Evolutionary conservation across 129 eudicot genomes (phyloP).

Genomic region (Pittosporum tobira): DNA sequence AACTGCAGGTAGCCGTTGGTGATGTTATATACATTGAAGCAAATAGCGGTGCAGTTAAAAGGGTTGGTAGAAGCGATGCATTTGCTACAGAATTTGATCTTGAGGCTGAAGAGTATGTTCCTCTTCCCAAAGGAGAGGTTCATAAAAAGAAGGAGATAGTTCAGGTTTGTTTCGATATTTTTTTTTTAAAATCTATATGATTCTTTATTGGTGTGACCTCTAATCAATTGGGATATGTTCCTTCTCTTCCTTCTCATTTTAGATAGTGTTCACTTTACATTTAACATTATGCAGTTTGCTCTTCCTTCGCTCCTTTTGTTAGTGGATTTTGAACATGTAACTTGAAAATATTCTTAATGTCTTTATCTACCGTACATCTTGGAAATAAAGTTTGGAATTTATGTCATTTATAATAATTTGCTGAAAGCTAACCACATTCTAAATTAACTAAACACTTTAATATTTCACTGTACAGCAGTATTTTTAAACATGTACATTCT

Average conservation of each 20-base stretch:
- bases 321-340: no score
- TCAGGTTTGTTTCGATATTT: conserved; percentile 45
- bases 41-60: conserved; percentile 97
- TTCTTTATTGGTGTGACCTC: background rate
- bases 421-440: no score
- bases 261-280: background rate
- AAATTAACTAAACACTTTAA: no score
- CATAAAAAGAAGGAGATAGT: conserved; percentile 98
- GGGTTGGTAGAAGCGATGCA: conserved; percentile 99
- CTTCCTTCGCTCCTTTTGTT: no score
- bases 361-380: no score
- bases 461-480: no score
- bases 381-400: no score
- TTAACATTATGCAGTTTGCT: no score
- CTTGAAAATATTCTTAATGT: no score
- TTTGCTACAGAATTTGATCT: conserved; percentile 98
- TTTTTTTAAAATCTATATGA: background rate
- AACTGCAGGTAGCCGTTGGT: conserved; percentile 87
- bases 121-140: conserved; percentile 98
- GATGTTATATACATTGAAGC: conserved; percentile 96
- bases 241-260: background rate
- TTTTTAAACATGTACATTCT: background rate
- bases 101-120: conserved; percentile 97
- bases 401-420: no score
- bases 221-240: background rate